Conservation (phyloP, 768 basidiomycete species). For the Hirschioporus abietinus region DNA sequence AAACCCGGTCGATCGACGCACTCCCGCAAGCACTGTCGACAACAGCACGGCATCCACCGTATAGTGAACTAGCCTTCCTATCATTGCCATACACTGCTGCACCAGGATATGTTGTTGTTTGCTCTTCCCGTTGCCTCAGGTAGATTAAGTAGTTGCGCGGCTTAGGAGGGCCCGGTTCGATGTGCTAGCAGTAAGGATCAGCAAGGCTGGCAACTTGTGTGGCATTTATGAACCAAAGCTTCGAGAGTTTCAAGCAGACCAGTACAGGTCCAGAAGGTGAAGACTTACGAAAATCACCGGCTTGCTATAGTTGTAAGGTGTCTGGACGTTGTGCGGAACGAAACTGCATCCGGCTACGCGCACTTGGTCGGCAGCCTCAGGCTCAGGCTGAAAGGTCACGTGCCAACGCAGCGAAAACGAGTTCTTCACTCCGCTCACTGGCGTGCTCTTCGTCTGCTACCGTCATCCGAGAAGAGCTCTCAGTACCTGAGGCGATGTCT, state of each 20-base stretch:
- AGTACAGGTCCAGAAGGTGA: background rate
- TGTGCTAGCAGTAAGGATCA: background rate
- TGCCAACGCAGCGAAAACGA: no score
- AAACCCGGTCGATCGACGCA: conserved; percentile 87
- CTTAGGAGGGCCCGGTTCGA: background rate
- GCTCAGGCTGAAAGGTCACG: no score
- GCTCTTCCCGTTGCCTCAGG: background rate
- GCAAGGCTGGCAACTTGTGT: background rate
- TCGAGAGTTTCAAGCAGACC: background rate
- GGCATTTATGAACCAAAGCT: background rate
- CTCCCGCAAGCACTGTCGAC: conserved; percentile 87
- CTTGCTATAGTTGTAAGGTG: background rate
- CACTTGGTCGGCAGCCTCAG: background rate
- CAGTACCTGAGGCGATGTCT: no score
- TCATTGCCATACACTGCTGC: conserved; percentile 29
- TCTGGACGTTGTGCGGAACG: background rate
- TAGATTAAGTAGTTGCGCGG: background rate
- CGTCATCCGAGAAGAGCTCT: no score
- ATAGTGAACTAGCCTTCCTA: conserved; percentile 79
- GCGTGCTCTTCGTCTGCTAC: no score
- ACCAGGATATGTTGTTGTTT: background rate
- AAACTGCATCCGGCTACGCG: background rate
- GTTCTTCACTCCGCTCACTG: no score
- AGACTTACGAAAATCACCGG: background rate
- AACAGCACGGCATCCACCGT: conserved; percentile 79